Conservation (phyloP, 768 basidiomycete species). For the Rhizopogon roseolus region DNA sequence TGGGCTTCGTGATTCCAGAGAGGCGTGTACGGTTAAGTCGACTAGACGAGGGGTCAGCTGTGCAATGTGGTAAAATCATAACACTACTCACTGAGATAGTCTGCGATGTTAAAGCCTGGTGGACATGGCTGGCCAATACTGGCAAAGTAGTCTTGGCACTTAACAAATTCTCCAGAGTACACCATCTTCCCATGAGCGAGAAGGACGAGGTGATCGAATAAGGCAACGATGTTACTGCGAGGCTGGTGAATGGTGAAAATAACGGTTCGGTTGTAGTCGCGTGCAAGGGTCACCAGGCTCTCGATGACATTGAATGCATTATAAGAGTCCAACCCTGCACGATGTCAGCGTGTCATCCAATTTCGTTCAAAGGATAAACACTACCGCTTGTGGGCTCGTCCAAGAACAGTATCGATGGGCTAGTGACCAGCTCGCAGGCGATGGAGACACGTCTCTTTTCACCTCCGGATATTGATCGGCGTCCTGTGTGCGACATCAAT, state of each 20-base stretch:
- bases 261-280: slow-evolving; percentile 89
- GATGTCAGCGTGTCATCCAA: slow-evolving; percentile 6
- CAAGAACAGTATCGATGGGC: slow-evolving; percentile 91
- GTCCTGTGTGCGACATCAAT: slow-evolving; percentile 33
- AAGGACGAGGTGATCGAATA: slow-evolving; percentile 90
- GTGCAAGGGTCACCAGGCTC: slow-evolving; percentile 77
- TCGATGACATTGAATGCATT: slow-evolving; percentile 96
- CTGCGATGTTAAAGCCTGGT: slow-evolving; percentile 93
- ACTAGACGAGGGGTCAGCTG: slow-evolving; percentile 34
- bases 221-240: slow-evolving; percentile 91
- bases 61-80: too few relatives aligned
- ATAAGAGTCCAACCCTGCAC: slow-evolving; percentile 82
- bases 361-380: not conserved
- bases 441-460: slow-evolving; percentile 97
- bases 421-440: slow-evolving; percentile 96
- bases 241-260: slow-evolving; percentile 99
- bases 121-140: slow-evolving; percentile 82
- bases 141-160: slow-evolving; percentile 75
- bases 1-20: slow-evolving; percentile 26
- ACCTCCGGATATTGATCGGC: slow-evolving; percentile 91
- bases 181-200: slow-evolving; percentile 81
- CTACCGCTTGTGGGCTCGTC: slow-evolving; percentile 95
- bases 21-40: slow-evolving; percentile 67
- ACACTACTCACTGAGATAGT: slow-evolving; percentile 79
- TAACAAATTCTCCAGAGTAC: slow-evolving; percentile 74